phyloP scores from a whole-genome alignment of 768 basidiomycete genomes.

The Amanita rubescens region DNA sequence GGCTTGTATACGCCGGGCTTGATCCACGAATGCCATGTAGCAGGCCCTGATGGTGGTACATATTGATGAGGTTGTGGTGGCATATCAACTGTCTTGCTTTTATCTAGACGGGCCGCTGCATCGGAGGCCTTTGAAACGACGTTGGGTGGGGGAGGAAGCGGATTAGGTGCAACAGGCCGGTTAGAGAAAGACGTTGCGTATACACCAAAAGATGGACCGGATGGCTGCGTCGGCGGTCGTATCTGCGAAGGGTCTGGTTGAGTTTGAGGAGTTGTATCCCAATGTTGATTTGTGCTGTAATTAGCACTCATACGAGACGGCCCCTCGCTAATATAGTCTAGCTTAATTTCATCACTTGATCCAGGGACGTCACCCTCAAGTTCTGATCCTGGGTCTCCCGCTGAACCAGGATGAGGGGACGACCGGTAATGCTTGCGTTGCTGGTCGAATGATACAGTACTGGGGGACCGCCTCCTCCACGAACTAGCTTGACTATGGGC shows the following conservation, averaged over 20 bases:
- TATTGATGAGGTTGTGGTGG: not conserved
- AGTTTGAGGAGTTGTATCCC: not conserved
- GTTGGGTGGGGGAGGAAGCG: not conserved
- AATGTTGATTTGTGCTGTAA: not conserved
- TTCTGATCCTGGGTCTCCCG: not conserved
- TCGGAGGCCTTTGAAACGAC: conserved; percentile 5
- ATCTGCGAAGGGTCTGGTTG: not conserved
- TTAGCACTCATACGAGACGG: not conserved
- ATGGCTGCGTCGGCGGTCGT: not conserved
- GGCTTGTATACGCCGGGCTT: not conserved
- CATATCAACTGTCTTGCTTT: not conserved
- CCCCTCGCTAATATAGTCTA: conserved; percentile 4
- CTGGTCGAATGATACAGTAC: not conserved
- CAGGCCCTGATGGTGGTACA: not conserved
- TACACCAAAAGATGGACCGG: conserved; percentile 2
- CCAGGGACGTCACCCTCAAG: not conserved
- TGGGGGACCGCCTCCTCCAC: not conserved
- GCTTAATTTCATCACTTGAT: not conserved
- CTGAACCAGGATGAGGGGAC: conserved; percentile 5
- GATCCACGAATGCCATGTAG: conserved; percentile 5
- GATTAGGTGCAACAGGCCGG: not conserved
- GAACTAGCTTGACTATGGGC: not conserved
- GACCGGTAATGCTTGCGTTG: not conserved
- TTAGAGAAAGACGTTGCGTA: conserved; percentile 3
- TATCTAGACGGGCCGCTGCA: conserved; percentile 3